A percentile compares a stretch with the other conserved stretches of the same genome.
Conservation (phyloP, 139 green algal genomes). For the Tetratostichococcus sp. region DNA sequence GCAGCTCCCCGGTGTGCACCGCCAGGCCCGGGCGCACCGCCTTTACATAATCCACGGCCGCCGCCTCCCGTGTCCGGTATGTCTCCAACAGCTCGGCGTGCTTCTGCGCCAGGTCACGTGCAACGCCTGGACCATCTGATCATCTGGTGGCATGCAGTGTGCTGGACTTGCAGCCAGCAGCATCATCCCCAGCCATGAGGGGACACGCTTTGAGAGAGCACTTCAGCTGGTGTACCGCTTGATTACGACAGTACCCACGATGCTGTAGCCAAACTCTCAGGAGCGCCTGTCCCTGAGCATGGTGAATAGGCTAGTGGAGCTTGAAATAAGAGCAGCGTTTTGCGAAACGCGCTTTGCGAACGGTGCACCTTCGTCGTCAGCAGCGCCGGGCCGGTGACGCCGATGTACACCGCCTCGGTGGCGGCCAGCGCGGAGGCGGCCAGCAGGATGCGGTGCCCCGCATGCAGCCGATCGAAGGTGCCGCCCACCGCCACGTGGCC, state of each 20-base stretch:
- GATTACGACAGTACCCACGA: no score
- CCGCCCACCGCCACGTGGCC: slow-evolving; percentile 75
- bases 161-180: no score
- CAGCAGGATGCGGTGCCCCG: slow-evolving; percentile 86
- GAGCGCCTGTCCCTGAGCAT: no score
- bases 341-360: background rate
- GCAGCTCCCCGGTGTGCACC: slow-evolving; percentile 52
- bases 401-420: slow-evolving; percentile 52
- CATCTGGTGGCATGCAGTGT: no score
- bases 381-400: slow-evolving; percentile 61
- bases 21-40: slow-evolving; percentile 39
- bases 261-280: no score
- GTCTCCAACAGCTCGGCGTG: slow-evolving; percentile 65
- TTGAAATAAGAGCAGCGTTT: no score
- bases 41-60: slow-evolving; percentile 56
- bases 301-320: no score
- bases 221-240: no score
- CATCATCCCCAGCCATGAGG: no score
- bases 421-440: slow-evolving; percentile 63
- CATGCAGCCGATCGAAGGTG: slow-evolving; percentile 92
- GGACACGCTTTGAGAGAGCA: no score
- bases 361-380: background rate
- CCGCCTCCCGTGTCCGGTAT: slow-evolving; percentile 47
- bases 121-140: no score
- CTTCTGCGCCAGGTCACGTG: slow-evolving; percentile 74